Evolutionary conservation across 331 rosid species (phyloP), one percentile per base, ranked within the genome.

Genomic region (Rhamnella rubrinervis): DNA sequence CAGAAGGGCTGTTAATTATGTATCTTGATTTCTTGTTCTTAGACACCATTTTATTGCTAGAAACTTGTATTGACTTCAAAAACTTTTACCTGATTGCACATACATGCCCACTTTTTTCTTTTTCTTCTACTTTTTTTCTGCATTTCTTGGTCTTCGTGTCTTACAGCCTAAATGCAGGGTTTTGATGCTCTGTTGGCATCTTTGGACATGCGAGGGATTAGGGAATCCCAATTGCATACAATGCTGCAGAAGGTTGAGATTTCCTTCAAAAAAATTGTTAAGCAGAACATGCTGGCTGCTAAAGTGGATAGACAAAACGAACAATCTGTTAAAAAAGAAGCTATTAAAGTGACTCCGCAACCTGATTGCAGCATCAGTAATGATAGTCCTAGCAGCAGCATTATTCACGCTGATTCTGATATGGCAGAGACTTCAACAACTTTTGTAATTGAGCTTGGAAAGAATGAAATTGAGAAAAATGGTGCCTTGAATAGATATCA

Each of bases 141-240:
- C 35, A 19, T 14, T 7, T 71, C 64, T 61, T 65, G 60, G 63
- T 59, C 49, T 69, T 65, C 44, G 66, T 51, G 21, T 47, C 52
- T 35, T 75, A 60, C 39, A 38, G 63, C 77, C 64, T 74, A 18
- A 63, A 20, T 81, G 77, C 86, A 90, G 96, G 87, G 78, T 70
- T 90, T 87, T 77, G 87, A 90, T 82, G 82, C 87, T 65, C 78
- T 90, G 16, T 69, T 84, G 86, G 77, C 83, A 61, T 82, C 90
- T 64, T 70, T 90, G 87, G 95, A 90, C 65, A 62, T 81, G 39
- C 90, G 96, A 41, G 96, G 96, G 64, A 63, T 84, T 60, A 88
- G 92, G 75, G 96, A 90, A 80, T 88, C 88, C 64, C 85, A 84
- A 76, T 81, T 90, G 82, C 92, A 84, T 60, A 75, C 71, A 63